Evolutionary conservation across 2,329 filamentous ascomycete species (phyloP).

Genomic region (Ophiostoma perfectum): DNA sequence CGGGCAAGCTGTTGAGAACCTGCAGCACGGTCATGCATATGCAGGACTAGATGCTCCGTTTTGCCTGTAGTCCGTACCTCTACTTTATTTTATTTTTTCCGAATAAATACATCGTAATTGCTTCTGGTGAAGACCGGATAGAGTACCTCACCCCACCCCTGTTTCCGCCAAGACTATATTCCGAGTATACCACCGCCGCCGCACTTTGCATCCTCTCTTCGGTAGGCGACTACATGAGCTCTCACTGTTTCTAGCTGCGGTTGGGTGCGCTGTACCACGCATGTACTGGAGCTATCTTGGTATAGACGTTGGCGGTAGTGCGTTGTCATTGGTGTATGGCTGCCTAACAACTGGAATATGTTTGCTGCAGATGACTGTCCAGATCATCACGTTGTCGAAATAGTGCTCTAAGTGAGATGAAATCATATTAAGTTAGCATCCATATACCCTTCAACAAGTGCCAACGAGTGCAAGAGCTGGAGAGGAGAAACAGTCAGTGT

Average conservation of each 20-base stretch:
- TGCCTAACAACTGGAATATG: background rate
- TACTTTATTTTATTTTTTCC: too few species aligned
- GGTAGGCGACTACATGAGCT: background rate
- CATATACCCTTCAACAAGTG: too few species aligned
- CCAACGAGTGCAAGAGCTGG: too few species aligned
- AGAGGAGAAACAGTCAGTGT: background rate
- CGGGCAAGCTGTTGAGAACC: background rate
- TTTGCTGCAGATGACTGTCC: background rate
- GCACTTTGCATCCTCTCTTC: background rate
- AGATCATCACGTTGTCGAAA: background rate
- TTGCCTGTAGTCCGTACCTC: background rate
- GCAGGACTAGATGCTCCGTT: background rate
- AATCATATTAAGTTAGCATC: too few species aligned
- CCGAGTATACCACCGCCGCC: too few species aligned
- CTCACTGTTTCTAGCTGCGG: background rate
- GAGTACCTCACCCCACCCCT: too few species aligned
- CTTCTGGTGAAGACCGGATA: too few species aligned
- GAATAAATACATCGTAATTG: too few species aligned
- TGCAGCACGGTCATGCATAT: constrained; percentile 9
- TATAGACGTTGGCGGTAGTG: too few species aligned
- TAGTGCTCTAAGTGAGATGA: too few species aligned
- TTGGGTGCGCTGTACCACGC: background rate
- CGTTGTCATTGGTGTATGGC: background rate
- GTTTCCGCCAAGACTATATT: too few species aligned
- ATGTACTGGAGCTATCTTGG: too few species aligned